A percentile compares a stretch with the other conserved stretches of the same genome.
Evolutionary conservation across 331 rosid genomes (phyloP).

Genomic region (Prunus yedoensis): DNA sequence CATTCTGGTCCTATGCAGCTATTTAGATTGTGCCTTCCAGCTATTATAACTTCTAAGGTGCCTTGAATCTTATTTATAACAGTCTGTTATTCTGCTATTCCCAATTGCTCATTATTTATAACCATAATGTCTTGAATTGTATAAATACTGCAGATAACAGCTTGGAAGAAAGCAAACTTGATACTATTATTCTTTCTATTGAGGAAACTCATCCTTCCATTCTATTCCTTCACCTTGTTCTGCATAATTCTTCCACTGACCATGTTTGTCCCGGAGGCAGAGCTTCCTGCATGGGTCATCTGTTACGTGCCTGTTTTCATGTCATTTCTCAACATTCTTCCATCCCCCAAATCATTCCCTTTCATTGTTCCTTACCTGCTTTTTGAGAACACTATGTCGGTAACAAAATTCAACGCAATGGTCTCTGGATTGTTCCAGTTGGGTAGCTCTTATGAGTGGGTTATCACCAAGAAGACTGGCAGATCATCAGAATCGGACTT

Average conservation of each 20-base stretch:
- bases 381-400: conserved; percentile 94
- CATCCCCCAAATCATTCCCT: conserved; percentile 88
- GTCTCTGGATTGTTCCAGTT: conserved; percentile 88
- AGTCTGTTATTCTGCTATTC: neutral
- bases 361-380: conserved; percentile 89
- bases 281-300: conserved; percentile 90
- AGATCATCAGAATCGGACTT: conserved; percentile 81
- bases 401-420: conserved; percentile 96
- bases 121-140: conserved; percentile 17
- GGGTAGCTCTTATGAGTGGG: conserved; percentile 97
- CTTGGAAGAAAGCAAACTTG: conserved; percentile 83
- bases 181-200: conserved; percentile 77
- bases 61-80: neutral
- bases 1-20: conserved; percentile 99
- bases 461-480: conserved; percentile 90
- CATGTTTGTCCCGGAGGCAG: conserved; percentile 97
- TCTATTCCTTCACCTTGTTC: conserved; percentile 93
- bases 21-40: conserved; percentile 87
- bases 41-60: conserved; percentile 82
- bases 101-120: conserved; percentile 1
- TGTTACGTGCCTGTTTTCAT: conserved; percentile 87
- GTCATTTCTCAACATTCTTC: conserved; percentile 91
- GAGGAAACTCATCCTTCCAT: conserved; percentile 91
- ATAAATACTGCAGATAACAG: conserved; percentile 63
- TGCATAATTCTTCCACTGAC: conserved; percentile 93